phyloP scores from a whole-genome alignment of 2,329 filamentous ascomycete genomes.

The Pyricularia sp. region DNA sequence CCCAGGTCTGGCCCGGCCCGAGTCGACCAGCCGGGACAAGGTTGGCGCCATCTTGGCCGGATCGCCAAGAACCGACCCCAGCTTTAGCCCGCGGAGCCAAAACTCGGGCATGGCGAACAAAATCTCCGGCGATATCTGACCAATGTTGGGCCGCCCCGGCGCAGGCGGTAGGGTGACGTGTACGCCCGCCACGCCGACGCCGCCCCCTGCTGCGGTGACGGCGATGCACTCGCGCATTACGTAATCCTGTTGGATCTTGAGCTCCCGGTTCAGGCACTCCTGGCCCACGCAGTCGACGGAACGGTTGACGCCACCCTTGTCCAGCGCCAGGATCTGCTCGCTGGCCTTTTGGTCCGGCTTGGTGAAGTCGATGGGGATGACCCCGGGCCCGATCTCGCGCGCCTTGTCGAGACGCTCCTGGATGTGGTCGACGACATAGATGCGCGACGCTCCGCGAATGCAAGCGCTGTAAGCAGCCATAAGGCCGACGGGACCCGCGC shows the following conservation, averaged over 20 bases:
- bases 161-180: slow-evolving; percentile 8
- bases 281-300: slow-evolving; percentile 14
- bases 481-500: slow-evolving; percentile 16
- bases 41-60: slow-evolving; percentile 8
- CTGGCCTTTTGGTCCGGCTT: slow-evolving; percentile 5
- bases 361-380: slow-evolving; percentile 14
- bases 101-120: slow-evolving; percentile 12
- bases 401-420: slow-evolving; percentile 13
- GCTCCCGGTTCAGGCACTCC: slow-evolving; percentile 12
- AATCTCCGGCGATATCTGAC: slow-evolving; percentile 7
- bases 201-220: slow-evolving; percentile 12
- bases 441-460: slow-evolving; percentile 14
- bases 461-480: slow-evolving; percentile 16
- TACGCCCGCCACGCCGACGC: slow-evolving; percentile 15
- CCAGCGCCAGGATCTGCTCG: slow-evolving; percentile 13
- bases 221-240: slow-evolving; percentile 11
- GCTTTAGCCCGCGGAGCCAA: slow-evolving; percentile 11
- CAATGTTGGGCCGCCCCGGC: slow-evolving; percentile 10
- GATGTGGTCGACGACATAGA: slow-evolving; percentile 16
- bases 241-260: slow-evolving; percentile 11
- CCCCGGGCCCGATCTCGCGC: slow-evolving; percentile 10
- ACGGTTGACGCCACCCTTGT: slow-evolving; percentile 12
- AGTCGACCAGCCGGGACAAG: slow-evolving; percentile 16
- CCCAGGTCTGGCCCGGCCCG: slow-evolving; percentile 16
- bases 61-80: slow-evolving; percentile 9